Evolutionary conservation across 345 rosid genomes (phyloP).

Genomic region (Syzygium grande): DNA sequence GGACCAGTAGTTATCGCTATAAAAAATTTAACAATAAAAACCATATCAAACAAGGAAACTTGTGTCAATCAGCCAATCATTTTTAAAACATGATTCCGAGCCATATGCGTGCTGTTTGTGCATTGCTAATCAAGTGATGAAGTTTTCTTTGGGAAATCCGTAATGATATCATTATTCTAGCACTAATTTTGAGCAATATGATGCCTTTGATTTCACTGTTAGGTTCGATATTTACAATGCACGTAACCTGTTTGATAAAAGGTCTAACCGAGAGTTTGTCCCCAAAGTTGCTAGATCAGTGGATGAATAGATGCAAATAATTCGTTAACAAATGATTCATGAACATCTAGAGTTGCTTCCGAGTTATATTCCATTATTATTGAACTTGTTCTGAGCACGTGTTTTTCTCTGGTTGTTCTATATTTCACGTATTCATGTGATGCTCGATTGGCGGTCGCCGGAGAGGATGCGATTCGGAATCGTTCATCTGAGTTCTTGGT

Average conservation of each 20-base stretch:
- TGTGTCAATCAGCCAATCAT: no score
- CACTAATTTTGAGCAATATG: not conserved
- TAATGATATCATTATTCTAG: no score
- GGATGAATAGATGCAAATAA: not conserved
- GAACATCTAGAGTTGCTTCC: rapidly evolving
- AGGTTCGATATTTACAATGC: not conserved
- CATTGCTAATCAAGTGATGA: rapidly evolving
- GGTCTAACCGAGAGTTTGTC: not conserved
- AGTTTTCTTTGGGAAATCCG: rapidly evolving
- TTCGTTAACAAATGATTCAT: no score
- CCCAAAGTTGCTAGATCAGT: rapidly evolving
- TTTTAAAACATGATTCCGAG: no score
- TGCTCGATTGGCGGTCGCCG: not conserved
- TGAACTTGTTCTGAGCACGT: not conserved
- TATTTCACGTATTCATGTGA: not conserved
- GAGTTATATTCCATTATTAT: rapidly evolving
- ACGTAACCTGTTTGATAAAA: not conserved
- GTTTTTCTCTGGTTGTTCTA: not conserved
- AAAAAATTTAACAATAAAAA: no score
- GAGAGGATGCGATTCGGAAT: not conserved
- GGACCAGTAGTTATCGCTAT: no score
- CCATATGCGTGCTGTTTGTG: rapidly evolving
- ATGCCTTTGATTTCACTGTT: rapidly evolving
- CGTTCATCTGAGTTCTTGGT: not conserved
- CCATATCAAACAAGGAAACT: no score